Percentiles rank a stretch among this genome's conserved stretches.
Conservation (phyloP, 257 asterid species). For the Phtheirospermum japonicum region DNA sequence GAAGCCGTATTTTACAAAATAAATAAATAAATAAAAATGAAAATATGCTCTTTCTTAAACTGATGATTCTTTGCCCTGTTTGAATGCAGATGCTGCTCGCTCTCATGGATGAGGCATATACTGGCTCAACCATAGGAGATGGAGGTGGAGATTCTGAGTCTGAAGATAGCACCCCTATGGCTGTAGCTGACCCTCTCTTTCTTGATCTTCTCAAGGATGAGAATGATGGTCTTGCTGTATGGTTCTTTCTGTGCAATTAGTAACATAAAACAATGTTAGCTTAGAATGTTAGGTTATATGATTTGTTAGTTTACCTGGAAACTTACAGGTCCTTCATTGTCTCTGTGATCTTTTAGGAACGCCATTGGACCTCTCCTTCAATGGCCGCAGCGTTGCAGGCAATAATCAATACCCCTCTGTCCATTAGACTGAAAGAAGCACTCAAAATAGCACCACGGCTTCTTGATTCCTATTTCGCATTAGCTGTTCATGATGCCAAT, state of each 20-base stretch:
- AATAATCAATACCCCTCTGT: conserved; percentile 54
- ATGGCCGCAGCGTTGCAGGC: conserved; percentile 82
- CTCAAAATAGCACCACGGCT: conserved; percentile 74
- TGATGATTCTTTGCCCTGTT: conserved; percentile 25
- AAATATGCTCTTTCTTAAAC: conserved; percentile 17
- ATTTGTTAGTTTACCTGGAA: no score
- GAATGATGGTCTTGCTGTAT: conserved; percentile 79
- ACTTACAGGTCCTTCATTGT: no score
- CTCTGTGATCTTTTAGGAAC: conserved; percentile 34
- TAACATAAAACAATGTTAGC: no score
- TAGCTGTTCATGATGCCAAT: conserved; percentile 66
- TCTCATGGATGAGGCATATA: conserved; percentile 98
- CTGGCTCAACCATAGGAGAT: conserved; percentile 92
- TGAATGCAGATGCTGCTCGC: conserved; percentile 77
- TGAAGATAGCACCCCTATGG: conserved; percentile 73
- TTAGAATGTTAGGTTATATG: no score
- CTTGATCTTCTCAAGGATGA: conserved; percentile 98
- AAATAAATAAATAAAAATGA: no score
- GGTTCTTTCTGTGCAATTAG: no score
- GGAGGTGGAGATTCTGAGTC: conserved; percentile 95
- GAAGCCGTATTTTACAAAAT: neutral
- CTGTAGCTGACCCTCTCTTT: conserved; percentile 75
- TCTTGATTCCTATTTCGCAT: conserved; percentile 66
- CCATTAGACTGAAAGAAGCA: conserved; percentile 77
- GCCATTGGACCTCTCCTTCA: conserved; percentile 94